Base-by-base conservation (phyloP, 2,329 filamentous ascomycete species). In the Cladobotryum mycophilum region DNA sequence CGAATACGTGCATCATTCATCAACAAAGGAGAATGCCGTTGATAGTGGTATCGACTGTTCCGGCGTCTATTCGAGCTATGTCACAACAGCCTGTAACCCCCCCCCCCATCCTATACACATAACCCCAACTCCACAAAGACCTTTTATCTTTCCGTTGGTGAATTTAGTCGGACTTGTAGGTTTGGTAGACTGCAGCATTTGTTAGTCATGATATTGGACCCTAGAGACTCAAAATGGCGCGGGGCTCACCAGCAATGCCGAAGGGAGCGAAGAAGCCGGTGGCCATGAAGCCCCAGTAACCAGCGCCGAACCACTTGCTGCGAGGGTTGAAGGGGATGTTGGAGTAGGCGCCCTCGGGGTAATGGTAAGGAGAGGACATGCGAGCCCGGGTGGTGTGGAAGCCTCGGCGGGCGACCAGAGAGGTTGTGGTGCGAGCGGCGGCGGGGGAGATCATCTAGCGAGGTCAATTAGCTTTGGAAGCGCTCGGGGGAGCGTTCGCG, bases 321-420 rank as follows among this genome's bases (percentile, higher is more conserved):
- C 89, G 80, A 61, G 93, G 88, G 81, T 99, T 95, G 84, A 99
- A 99, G 60, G 93, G 93, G 60, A 99, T 75, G 82, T 96, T 97
- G 79, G 81, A 85, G 74, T 89, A 87, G 67, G 92, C 88, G 59
- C 92, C 93, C 79, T 97, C 92, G 63, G 92, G 86, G 79, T 99
- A 99, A 81, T 99, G 93, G 85, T 95, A 96, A 58, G 91, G 91
- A 70, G 89, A 95, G 64, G 79, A 82, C 70, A 95, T 76, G 72
- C 88, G 89, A 69, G 86, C 75, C 67, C 89, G 88, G 70, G 92
- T 95, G 67, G 89, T 84, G 73, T 90, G 86, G 86, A 99, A 96
- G 76, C 86, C 89, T 73, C 93, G 91, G 78, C 90, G 89, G 80
- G 85, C 81, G 76, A 90, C 78, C 68, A 84, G 71, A 59, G 80